phyloP scores from a whole-genome alignment of 164 flowering plant species.

The Piper betle region DNA sequence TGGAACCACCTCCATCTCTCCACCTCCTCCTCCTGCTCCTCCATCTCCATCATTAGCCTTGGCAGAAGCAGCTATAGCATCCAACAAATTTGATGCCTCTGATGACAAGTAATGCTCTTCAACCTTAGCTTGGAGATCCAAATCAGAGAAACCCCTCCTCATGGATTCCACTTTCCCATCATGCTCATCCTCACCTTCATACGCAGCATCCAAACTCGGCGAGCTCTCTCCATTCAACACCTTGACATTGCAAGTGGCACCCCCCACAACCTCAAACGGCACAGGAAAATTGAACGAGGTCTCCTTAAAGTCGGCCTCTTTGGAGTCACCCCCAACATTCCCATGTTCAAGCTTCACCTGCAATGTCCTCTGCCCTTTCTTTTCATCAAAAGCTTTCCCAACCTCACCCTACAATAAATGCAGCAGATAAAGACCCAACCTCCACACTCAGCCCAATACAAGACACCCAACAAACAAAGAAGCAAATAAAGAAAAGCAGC shows the following conservation, averaged over 20 bases:
- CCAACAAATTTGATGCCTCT: slow-evolving; percentile 5
- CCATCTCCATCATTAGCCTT: neutral
- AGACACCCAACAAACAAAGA: neutral
- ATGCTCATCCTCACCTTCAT: slow-evolving; percentile 79
- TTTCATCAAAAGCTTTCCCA: slow-evolving; percentile 3
- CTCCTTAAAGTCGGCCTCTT: slow-evolving; percentile 15
- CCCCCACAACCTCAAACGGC: slow-evolving; percentile 19
- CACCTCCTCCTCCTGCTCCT: no score
- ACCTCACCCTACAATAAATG: slow-evolving; percentile 9
- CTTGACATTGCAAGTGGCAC: slow-evolving; percentile 26
- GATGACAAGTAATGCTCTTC: slow-evolving; percentile 5
- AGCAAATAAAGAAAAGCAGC: neutral
- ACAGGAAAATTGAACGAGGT: slow-evolving; percentile 25
- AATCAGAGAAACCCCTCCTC: slow-evolving; percentile 45
- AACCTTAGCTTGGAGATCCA: slow-evolving; percentile 34
- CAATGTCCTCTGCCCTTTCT: slow-evolving; percentile 19
- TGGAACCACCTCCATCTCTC: slow-evolving; percentile 17
- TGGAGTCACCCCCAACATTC: slow-evolving; percentile 14
- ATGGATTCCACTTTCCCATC: slow-evolving; percentile 21
- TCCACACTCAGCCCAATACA: neutral
- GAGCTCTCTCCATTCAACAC: slow-evolving; percentile 32
- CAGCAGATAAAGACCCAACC: neutral
- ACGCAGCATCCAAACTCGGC: slow-evolving; percentile 27
- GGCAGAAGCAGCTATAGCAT: slow-evolving; percentile 5
- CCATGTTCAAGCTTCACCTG: slow-evolving; percentile 24